Percentiles rank a stretch among this genome's conserved stretches.
Conservation (phyloP, 306 rosid species). For the Prunus salicina region DNA sequence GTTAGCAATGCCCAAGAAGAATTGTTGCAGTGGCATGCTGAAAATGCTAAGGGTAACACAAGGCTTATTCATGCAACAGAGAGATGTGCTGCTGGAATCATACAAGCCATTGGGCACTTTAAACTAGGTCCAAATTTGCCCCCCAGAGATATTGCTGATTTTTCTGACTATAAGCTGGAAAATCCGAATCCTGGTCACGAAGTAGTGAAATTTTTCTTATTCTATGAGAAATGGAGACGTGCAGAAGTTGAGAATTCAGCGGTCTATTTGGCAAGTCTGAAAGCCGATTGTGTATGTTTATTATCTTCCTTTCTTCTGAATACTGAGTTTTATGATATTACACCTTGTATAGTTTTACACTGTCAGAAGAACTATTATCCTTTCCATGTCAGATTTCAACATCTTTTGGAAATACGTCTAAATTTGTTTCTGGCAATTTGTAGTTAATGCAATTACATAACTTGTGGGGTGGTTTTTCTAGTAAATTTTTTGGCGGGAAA, state of each 20-base stretch:
- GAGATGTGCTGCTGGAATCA: constrained; percentile 95
- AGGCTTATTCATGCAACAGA: constrained; percentile 87
- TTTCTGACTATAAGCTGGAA: constrained; percentile 25
- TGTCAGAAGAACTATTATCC: background rate
- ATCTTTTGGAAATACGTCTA: background rate
- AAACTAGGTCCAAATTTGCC: constrained; percentile 63
- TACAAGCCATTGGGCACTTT: constrained; percentile 90
- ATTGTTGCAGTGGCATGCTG: constrained; percentile 82
- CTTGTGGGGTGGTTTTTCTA: background rate
- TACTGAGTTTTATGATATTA: background rate
- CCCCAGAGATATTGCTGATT: constrained; percentile 69
- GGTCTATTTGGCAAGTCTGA: constrained; percentile 43
- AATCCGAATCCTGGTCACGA: constrained; percentile 44
- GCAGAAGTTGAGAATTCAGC: constrained; percentile 73
- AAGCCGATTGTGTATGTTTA: constrained; percentile 55
- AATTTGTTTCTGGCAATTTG: background rate
- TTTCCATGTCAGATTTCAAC: background rate
- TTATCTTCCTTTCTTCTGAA: constrained; percentile 16
- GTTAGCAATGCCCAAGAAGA: constrained; percentile 99
- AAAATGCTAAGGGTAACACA: constrained; percentile 75
- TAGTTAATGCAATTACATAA: background rate
- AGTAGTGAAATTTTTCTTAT: constrained; percentile 55
- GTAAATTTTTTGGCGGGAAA: constrained; percentile 2
- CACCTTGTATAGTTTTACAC: background rate
- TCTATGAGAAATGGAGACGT: constrained; percentile 81